phyloP scores from a whole-genome alignment of 2,329 filamentous ascomycete species.

The Corinectria fuckeliana region DNA sequence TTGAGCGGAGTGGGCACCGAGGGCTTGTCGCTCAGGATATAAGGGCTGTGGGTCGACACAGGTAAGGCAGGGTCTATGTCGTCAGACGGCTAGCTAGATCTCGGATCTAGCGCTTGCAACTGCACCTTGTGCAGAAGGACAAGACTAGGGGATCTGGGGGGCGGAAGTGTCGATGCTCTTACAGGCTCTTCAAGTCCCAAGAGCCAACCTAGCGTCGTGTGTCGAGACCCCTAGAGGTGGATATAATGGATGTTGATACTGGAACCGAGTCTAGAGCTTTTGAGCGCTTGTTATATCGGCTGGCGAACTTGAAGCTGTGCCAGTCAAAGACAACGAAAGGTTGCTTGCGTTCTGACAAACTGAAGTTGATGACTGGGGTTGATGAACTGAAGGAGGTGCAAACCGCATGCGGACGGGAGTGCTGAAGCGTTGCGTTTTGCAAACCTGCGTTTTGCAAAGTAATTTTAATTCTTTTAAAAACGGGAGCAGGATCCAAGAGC shows the following conservation, averaged over 20 bases:
- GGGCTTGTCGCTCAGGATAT: neutral
- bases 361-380: no score
- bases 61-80: neutral
- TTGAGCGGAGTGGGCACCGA: neutral
- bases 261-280: neutral
- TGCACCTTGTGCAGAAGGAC: neutral
- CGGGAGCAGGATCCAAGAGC: neutral
- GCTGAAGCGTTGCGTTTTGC: neutral
- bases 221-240: neutral
- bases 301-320: neutral
- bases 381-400: neutral
- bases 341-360: no score
- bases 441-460: no score
- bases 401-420: neutral
- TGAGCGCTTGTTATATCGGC: neutral
- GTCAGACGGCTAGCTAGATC: neutral
- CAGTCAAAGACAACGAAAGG: neutral
- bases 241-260: neutral
- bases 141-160: neutral
- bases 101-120: neutral
- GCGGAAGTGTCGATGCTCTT: neutral
- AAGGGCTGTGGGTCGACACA: constrained; percentile 5
- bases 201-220: neutral
- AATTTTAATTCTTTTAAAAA: no score
- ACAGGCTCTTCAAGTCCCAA: neutral